Conservation (phyloP, 371 early-diverging fungal genomes). For the Mortierella sp. region DNA sequence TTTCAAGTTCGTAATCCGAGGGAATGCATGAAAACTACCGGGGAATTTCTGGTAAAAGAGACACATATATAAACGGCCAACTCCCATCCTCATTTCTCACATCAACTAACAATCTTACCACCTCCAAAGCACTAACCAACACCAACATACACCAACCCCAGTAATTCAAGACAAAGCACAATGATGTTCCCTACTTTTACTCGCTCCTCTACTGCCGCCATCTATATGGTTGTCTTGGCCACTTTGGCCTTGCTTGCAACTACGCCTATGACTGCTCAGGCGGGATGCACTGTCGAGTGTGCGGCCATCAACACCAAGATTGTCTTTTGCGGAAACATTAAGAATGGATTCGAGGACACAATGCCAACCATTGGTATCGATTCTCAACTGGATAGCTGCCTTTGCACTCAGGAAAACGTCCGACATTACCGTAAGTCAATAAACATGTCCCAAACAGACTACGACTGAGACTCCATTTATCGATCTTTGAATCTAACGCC, state of each 20-base stretch:
- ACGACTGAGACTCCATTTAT: no score
- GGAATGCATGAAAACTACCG: no score
- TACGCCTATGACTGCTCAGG: slow-evolving; percentile 20
- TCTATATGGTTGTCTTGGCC: slow-evolving; percentile 17
- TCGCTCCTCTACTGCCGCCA: slow-evolving; percentile 15
- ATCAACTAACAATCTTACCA: not conserved
- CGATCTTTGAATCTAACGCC: no score
- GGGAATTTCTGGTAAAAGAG: no score
- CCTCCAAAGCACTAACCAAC: not conserved
- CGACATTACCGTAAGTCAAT: slow-evolving; percentile 25
- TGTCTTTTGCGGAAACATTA: slow-evolving; percentile 24
- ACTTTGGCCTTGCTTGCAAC: slow-evolving; percentile 24
- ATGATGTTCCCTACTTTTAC: slow-evolving; percentile 18
- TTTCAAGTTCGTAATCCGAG: no score
- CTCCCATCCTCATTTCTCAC: not conserved
- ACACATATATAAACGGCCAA: not conserved
- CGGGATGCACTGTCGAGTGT: slow-evolving; percentile 27
- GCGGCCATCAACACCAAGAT: slow-evolving; percentile 26
- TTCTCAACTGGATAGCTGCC: slow-evolving; percentile 22
- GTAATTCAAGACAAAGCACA: not conserved
- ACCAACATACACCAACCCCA: not conserved
- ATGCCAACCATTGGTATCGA: slow-evolving; percentile 40
- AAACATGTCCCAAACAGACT: not conserved
- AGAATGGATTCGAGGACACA: slow-evolving; percentile 20
- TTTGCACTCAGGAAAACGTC: slow-evolving; percentile 34